Conservation (phyloP, 2,329 filamentous ascomycete genomes). For the Fusarium anthophilum region DNA sequence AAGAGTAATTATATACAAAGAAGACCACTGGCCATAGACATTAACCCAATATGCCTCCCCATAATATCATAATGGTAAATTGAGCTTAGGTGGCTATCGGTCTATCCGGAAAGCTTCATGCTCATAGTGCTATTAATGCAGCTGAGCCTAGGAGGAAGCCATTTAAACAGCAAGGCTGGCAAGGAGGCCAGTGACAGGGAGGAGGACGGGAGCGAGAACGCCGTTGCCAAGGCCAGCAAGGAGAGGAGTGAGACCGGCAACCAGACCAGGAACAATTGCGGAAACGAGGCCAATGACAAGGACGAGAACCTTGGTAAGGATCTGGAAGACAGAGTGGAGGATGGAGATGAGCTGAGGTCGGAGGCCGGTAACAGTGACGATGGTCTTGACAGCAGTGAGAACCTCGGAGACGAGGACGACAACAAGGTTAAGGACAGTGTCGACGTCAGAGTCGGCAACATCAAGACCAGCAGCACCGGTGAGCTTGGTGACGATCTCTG, state of each 20-base stretch:
- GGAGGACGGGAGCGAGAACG: slow-evolving; percentile 41
- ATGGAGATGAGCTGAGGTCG: slow-evolving; percentile 37
- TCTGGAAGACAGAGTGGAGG: slow-evolving; percentile 42
- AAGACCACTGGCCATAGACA: not conserved
- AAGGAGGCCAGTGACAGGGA: slow-evolving; percentile 38
- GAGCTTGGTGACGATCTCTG: slow-evolving; percentile 38
- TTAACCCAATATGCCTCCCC: not conserved
- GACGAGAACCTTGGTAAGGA: slow-evolving; percentile 39
- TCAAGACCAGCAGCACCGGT: slow-evolving; percentile 32
- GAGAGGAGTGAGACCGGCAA: slow-evolving; percentile 41
- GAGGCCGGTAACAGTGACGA: slow-evolving; percentile 40
- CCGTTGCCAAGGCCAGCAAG: slow-evolving; percentile 39
- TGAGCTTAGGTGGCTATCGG: not conserved
- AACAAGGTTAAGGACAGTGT: slow-evolving; percentile 37
- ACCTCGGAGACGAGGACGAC: slow-evolving; percentile 30
- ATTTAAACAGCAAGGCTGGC: slow-evolving; percentile 24
- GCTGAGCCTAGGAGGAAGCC: too few relatives aligned
- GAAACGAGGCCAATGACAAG: slow-evolving; percentile 38
- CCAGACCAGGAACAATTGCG: slow-evolving; percentile 38
- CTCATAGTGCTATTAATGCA: not conserved
- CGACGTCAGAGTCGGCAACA: slow-evolving; percentile 37
- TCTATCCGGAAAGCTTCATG: not conserved
- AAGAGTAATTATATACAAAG: slow-evolving; percentile 1
- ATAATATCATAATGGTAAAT: not conserved
- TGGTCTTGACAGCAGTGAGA: slow-evolving; percentile 36